Base-by-base conservation (phyloP, 345 rosid genomes). In the Clausena lansium region DNA sequence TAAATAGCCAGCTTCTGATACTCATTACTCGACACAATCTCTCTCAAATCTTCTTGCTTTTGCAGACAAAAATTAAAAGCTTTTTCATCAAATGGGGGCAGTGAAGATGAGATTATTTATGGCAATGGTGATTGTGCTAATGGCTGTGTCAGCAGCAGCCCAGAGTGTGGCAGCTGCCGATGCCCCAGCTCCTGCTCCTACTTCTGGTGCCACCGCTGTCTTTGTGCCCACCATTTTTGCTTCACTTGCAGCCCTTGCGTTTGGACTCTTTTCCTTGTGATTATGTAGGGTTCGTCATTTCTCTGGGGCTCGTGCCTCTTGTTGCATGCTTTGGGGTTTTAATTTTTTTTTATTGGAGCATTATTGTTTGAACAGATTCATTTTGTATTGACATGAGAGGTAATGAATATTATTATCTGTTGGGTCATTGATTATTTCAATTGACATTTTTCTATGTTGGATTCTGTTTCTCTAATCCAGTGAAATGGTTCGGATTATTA, bases 191-290 rank as follows among this genome's bases (percentile, higher is more conserved):
- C 86, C 84, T 0, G 41, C 50, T 61, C 84, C 86, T 3, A 9
- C 78, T 25, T 84, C 86, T 25, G 80, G 78, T 41, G 80, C 82
- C 65, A 67, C 64, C 65, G 54, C 64, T 3, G 2, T 67, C 11
- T 61, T 75, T 72, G 80, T 45, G 17, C 86, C 84, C 4, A 45
- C 82, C 32, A 41, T 70, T 30, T 25, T 84, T 60, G 84, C 82
- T 24, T 84, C 84, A 22, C 61, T 84, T 60, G 82, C 30, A 10
- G 86, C 82, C 67, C 68, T 84, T n/a, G 81, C 78, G 9, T 75
- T 75, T 75, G 84, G 82, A 15, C 54, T 81, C 14, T 25, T 84
- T 5, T 60, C 60, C 65, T 80, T 19, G 24, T 15, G 11, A 50
- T 11, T 32, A 71, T 52, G 64, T 33, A 35, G 64, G n/a, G 50